Conservation (phyloP, 2,329 filamentous ascomycete species). For the Polytolypa hystricis region DNA sequence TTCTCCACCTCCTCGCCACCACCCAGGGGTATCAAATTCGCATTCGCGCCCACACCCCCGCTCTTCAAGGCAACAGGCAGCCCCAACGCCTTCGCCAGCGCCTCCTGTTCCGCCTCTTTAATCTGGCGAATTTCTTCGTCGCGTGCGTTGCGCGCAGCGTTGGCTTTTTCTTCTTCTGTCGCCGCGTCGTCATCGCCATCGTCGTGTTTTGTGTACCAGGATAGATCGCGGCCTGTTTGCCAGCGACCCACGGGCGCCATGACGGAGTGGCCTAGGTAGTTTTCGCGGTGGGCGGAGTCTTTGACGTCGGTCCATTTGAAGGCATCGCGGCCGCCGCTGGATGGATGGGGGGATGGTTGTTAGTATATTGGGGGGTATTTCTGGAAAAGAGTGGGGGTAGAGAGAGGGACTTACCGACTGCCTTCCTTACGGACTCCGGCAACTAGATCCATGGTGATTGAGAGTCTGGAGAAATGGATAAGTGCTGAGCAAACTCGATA, state of each 20-base stretch:
- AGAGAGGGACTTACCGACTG: constrained; percentile 44
- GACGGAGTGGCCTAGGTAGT: constrained; percentile 77
- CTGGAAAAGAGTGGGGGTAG: background rate
- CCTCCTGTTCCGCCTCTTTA: constrained; percentile 89
- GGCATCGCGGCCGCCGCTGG: constrained; percentile 71
- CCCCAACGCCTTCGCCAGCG: constrained; percentile 71
- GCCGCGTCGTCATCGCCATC: constrained; percentile 36
- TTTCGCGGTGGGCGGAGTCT: constrained; percentile 76
- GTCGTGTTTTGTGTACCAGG: constrained; percentile 54
- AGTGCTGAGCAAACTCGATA: background rate
- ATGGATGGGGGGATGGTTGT: constrained; percentile 7
- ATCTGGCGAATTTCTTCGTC: constrained; percentile 69
- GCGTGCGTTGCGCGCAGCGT: constrained; percentile 44
- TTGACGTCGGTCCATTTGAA: constrained; percentile 97
- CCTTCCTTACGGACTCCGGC: constrained; percentile 86
- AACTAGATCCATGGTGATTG: constrained; percentile 69
- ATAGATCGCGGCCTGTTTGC: constrained; percentile 64
- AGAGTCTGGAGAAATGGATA: background rate
- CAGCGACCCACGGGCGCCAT: constrained; percentile 89
- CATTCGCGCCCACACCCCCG: constrained; percentile 53
- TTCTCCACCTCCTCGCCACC: constrained; percentile 48
- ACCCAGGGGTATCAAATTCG: constrained; percentile 51
- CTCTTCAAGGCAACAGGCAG: constrained; percentile 53
- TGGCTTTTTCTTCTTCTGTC: constrained; percentile 34
- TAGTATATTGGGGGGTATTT: background rate